Evolutionary conservation across 2,329 filamentous ascomycete species (phyloP).

Genomic region (Aspergillus sp.): DNA sequence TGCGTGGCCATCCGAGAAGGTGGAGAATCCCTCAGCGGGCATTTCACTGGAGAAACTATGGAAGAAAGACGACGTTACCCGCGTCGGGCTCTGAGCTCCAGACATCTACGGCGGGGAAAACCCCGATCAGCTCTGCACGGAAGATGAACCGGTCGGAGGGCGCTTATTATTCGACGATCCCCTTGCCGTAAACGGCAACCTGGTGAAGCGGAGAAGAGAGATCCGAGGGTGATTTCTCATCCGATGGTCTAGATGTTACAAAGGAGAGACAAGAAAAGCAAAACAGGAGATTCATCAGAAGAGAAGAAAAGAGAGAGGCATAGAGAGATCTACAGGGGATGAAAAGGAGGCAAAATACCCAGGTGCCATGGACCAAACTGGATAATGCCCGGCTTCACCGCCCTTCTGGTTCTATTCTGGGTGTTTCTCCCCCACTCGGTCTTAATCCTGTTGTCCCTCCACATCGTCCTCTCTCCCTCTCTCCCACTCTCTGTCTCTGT

Average conservation of each 20-base stretch:
- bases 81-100: no score
- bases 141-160: background rate
- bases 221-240: background rate
- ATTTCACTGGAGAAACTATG: no score
- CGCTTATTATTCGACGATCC: constrained; percentile 8
- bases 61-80: no score
- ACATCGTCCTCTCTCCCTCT: background rate
- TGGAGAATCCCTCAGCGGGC: no score
- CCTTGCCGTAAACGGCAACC: constrained; percentile 1
- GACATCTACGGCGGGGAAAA: background rate
- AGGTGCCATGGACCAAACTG: background rate
- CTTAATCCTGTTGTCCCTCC: background rate
- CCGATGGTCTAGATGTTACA: background rate
- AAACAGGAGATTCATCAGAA: background rate
- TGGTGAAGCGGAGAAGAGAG: constrained; percentile 3
- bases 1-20: no score
- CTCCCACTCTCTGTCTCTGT: background rate
- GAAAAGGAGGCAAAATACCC: background rate
- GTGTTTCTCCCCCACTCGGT: background rate
- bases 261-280: background rate
- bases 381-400: background rate
- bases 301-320: background rate
- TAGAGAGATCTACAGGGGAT: background rate
- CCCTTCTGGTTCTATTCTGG: background rate
- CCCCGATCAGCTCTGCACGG: constrained; percentile 5